These are phyloP conservation scores for Lyophyllum shimeji DNA, from an alignment of 768 basidiomycete genomes.

Conservation along the genomic window DNA sequence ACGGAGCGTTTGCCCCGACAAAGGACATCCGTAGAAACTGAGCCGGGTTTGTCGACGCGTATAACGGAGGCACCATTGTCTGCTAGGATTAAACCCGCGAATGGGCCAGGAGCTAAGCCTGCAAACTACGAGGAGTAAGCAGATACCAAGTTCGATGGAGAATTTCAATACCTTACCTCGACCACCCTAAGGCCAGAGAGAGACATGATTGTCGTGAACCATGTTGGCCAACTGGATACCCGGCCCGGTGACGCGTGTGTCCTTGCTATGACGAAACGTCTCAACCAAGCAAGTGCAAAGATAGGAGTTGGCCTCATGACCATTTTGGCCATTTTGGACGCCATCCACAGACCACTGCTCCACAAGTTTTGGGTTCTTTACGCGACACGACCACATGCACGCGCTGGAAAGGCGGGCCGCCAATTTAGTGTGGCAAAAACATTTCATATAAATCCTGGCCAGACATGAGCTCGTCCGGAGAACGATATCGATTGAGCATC, in stretches of 20 bases:
- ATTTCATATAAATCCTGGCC: background rate
- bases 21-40: constrained; percentile 49
- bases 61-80: constrained; percentile 79
- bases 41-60: constrained; percentile 66
- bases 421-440: background rate
- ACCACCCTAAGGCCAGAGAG: constrained; percentile 23
- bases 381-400: background rate
- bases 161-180: constrained; percentile 16
- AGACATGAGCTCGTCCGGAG: background rate
- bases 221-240: background rate
- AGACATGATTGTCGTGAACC: constrained; percentile 13
- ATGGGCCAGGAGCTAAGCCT: constrained; percentile 81
- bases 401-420: background rate
- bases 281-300: background rate
- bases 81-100: constrained; percentile 73
- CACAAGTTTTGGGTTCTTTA: background rate
- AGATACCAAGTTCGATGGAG: background rate
- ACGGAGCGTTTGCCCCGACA: constrained; percentile 78
- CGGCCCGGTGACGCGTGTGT: constrained; percentile 3
- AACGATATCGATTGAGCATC: background rate
- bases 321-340: background rate
- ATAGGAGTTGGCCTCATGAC: background rate
- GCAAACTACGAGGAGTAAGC: constrained; percentile 55
- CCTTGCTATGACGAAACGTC: background rate
- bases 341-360: background rate